Evolutionary conservation across 2,329 filamentous ascomycete genomes (phyloP).

Genomic region (Scolecobasidium constrictum): DNA sequence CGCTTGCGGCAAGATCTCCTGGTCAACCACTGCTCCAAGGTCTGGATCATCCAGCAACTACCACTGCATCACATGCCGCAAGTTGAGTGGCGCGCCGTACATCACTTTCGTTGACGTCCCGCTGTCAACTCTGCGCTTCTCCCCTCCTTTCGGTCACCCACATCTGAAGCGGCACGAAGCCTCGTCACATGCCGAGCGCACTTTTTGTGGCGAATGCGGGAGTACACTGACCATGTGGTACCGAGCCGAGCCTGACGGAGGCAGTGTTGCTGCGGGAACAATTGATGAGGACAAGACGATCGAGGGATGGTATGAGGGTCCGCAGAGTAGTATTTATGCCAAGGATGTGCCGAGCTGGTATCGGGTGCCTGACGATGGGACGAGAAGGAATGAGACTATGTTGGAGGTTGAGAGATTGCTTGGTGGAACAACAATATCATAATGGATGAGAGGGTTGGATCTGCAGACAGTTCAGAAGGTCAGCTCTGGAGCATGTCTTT

Average conservation of each 20-base stretch:
- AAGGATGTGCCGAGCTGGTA: conserved; percentile 1
- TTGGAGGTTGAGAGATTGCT: background rate
- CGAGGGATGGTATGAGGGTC: background rate
- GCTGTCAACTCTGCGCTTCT: conserved; percentile 23
- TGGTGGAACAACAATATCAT: too few relatives aligned
- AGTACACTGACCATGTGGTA: background rate
- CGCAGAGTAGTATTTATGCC: background rate
- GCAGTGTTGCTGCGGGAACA: background rate
- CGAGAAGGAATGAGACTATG: background rate
- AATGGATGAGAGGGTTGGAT: too few relatives aligned
- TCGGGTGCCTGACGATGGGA: conserved; percentile 5
- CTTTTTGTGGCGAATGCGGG: conserved; percentile 4
- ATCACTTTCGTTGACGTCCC: conserved; percentile 32
- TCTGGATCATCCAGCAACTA: conserved; percentile 26
- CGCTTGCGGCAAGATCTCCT: conserved; percentile 32
- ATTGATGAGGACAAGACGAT: conserved; percentile 1
- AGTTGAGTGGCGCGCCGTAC: conserved; percentile 35
- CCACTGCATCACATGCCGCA: conserved; percentile 39
- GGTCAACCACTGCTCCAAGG: conserved; percentile 25
- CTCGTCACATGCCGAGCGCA: conserved; percentile 4
- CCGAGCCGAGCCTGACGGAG: background rate
- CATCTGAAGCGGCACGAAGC: background rate
- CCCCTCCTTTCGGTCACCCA: conserved; percentile 12
- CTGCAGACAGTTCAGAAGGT: too few relatives aligned
- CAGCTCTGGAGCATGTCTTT: too few relatives aligned